Evolutionary conservation across 1,284 basidiomycete genomes (phyloP), one percentile per base, ranked within the genome.

Genomic region (Caloboletus firmus): DNA sequence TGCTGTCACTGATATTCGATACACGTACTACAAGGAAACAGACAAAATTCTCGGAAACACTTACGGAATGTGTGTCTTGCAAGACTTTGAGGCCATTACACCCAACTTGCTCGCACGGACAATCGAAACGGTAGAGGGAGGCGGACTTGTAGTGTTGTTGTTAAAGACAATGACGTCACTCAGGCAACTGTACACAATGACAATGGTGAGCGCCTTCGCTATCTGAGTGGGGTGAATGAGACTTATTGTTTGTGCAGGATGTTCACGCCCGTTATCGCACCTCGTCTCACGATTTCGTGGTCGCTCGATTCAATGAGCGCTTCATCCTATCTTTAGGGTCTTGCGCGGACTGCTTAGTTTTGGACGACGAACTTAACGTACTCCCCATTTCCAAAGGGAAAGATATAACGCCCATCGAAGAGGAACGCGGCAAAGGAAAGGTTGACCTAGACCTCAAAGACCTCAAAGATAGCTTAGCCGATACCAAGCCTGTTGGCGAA

Each of bases 41-140:
- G 86, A 95, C 55, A 96, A 96, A 73, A 93, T 97, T 59, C 85
- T 99, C 31, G 97, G 97, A 65, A 93, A 98, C 70, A 99, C 97
- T 0, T 98, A 91, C 72, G 96, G 96, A 43, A 99, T 99, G 95
- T 88, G 94, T 59, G 85, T 99, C 9, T 77, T 99, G 53, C 97
- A 99, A 75, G 97, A 99, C 69, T 99, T 99, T 64, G 97, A 99
- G 70, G 96, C 97, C 4, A 86, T 99, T 60, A 99, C 97, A 1
- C 97, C 97, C 30, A 99, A 99, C 75, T 76, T 98, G 54, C 85
- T 99, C 30, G 97, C 97, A 6, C 80, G 96, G 48, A 99, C 97
- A 20, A 95, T 99, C 55, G 97, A 99, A 77, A 99, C 97, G 0
- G 96, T 99, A 1, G 93, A 99, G 70, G 97, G 97, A 22, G 97